Evolutionary conservation across 2,329 filamentous ascomycete species (phyloP), one percentile per base, ranked within the genome.

Genomic region (Cladosporium colombiae): DNA sequence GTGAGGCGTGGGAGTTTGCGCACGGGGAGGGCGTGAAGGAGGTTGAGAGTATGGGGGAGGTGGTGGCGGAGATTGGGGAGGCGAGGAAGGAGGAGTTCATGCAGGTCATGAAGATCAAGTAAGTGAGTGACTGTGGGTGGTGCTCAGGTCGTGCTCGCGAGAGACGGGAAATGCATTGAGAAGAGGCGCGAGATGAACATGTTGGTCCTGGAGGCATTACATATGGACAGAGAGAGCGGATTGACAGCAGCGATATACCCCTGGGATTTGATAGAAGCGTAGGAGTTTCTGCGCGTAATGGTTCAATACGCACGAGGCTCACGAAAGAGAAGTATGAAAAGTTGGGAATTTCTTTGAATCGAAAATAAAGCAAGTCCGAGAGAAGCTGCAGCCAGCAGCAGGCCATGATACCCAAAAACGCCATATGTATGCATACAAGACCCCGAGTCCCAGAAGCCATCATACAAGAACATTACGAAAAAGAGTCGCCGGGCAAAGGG

Each of bases 1-100:
- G 75, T 4, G 74, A 77, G 63, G 67, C 70, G 27, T 81, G 80
- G 80, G 59, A 65, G 2, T 80, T 82, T 68, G 69, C 65, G 62
- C 79, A 81, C 67, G 78, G 79, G 0, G 62, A 44, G 2, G 79
- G 77, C 0, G 75, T 82, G 10, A 73, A 69, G 35, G 81, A 82
- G 71, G 76, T 81, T 8, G 80, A 82, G 68, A 77, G 71, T 0
- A 81, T 82, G 80, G 76, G 74, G 7, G 80, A 82, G 35, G 73
- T 81, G 3, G 80, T 81, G 4, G 76, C 75, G 56, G 74, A 72
- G 23, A 66, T 80, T 23, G 77, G 76, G 3, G 68, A 72, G 44
- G 66, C 52, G 40, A 70, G 68, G 46, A 76, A 73, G 53, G 71
- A 70, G 23, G 59, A 65, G 14, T 75, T 77, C 62, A 67, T 77